These are phyloP conservation scores for Diaporthe helianthi DNA, from an alignment of 2,329 filamentous ascomycete genomes.

Conservation along the genomic window DNA sequence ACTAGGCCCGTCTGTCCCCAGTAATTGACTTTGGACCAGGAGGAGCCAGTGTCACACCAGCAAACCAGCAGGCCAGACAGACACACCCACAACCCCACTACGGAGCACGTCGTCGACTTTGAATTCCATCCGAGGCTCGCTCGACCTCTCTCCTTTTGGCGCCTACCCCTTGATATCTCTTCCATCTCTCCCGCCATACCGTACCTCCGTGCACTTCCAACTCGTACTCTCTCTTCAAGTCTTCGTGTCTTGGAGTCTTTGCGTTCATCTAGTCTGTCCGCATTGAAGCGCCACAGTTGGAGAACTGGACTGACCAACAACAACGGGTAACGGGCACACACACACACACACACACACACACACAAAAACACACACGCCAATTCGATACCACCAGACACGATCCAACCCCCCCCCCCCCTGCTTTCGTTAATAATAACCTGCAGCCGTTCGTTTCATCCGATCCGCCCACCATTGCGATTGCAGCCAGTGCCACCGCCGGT, in stretches of 20 bases:
- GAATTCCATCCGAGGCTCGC: background rate
- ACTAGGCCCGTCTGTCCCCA: background rate
- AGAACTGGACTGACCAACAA: background rate
- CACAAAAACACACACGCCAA: background rate
- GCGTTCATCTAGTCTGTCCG: background rate
- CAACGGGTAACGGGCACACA: background rate
- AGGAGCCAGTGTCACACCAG: conserved; percentile 24
- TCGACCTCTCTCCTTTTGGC: background rate
- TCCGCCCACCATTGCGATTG: background rate
- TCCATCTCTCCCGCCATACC: background rate
- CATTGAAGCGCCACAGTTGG: background rate
- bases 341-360: too few species aligned
- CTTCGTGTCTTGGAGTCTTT: too few species aligned
- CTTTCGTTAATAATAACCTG: conserved; percentile 7
- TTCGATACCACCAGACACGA: background rate
- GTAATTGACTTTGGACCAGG: conserved; percentile 6
- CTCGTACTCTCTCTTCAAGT: background rate
- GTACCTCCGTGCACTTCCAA: background rate
- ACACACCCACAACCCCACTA: background rate
- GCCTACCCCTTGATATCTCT: conserved; percentile 1
- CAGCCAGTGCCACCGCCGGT: background rate
- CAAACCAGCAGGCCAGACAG: background rate
- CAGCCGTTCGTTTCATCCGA: conserved; percentile 18
- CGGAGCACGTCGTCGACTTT: background rate
- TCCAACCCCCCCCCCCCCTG: background rate